Evolutionary conservation across 1,284 basidiomycete genomes (phyloP).

Genomic region (Irpex lacteus): DNA sequence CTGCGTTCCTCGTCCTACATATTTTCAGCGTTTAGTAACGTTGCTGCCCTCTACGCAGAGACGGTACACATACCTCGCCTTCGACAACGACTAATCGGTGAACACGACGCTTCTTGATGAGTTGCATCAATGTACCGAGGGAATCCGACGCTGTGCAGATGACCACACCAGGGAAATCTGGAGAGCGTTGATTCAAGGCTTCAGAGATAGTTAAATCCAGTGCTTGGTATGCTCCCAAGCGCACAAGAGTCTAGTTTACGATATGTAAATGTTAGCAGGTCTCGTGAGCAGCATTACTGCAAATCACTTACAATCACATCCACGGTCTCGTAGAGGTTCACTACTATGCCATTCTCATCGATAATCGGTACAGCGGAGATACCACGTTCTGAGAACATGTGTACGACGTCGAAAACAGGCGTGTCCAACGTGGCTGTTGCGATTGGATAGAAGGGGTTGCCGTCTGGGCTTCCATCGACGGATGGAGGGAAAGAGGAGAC

Average conservation of each 20-base stretch:
- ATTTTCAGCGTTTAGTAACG: slow-evolving; percentile 13
- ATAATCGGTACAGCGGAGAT: slow-evolving; percentile 98
- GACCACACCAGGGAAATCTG: slow-evolving; percentile 95
- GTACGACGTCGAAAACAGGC: slow-evolving; percentile 96
- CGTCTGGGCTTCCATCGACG: slow-evolving; percentile 39
- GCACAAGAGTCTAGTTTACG: slow-evolving; percentile 78
- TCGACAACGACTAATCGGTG: slow-evolving; percentile 94
- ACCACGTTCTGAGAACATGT: slow-evolving; percentile 95
- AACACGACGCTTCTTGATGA: slow-evolving; percentile 91
- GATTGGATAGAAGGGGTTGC: slow-evolving; percentile 83
- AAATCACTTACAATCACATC: slow-evolving; percentile 87
- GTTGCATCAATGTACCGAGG: slow-evolving; percentile 87
- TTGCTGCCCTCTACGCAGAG: slow-evolving; percentile 1
- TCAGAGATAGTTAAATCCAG: slow-evolving; percentile 95
- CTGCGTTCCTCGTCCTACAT: slow-evolving; percentile 69
- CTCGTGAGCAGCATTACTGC: slow-evolving; percentile 1
- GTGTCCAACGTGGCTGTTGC: slow-evolving; percentile 91
- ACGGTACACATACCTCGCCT: slow-evolving; percentile 57
- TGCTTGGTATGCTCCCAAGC: slow-evolving; percentile 92
- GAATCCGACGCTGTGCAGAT: slow-evolving; percentile 94
- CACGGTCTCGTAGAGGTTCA: slow-evolving; percentile 98
- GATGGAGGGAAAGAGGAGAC: slow-evolving; percentile 51
- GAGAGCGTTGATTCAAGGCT: slow-evolving; percentile 86
- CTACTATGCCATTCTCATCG: slow-evolving; percentile 89
- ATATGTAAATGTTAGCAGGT: slow-evolving; percentile 13